Percentiles rank a stretch among this genome's conserved stretches.
phyloP scores from a whole-genome alignment of 1,139 yeast species.

The Blastobotrys indianensis region DNA sequence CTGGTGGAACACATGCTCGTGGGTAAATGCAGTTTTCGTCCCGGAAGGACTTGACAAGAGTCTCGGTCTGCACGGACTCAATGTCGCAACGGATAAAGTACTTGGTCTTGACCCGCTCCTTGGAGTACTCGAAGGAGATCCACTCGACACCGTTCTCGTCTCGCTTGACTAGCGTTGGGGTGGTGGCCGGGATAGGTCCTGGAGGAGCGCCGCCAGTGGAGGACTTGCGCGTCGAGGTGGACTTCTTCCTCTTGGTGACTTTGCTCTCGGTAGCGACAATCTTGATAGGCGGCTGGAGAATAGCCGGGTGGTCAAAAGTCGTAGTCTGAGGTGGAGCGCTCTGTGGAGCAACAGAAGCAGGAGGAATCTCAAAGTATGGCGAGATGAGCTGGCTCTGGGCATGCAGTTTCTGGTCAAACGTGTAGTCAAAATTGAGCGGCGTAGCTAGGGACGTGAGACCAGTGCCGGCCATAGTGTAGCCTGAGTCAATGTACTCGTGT shows the following conservation, averaged over 20 bases:
- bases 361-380: slow-evolving; percentile 4
- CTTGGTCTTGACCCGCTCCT: slow-evolving; percentile 28
- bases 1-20: slow-evolving; percentile 39
- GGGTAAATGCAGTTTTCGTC: slow-evolving; percentile 42
- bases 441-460: slow-evolving; percentile 1
- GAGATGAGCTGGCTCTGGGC: slow-evolving; percentile 2
- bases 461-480: not conserved
- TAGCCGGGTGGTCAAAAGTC: not conserved
- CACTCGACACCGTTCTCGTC: slow-evolving; percentile 34
- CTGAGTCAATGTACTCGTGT: not conserved
- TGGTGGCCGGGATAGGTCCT: slow-evolving; percentile 23
- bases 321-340: slow-evolving; percentile 5
- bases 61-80: slow-evolving; percentile 25
- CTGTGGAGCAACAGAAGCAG: no score
- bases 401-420: slow-evolving; percentile 5
- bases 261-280: not conserved
- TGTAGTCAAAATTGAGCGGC: slow-evolving; percentile 10
- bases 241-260: slow-evolving; percentile 5
- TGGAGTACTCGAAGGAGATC: slow-evolving; percentile 35
- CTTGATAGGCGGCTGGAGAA: slow-evolving; percentile 9
- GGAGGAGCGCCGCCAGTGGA: slow-evolving; percentile 16
- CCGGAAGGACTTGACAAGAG: slow-evolving; percentile 33
- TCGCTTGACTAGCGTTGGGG: slow-evolving; percentile 25
- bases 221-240: slow-evolving; percentile 6
- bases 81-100: slow-evolving; percentile 36